Conservation (phyloP, 371 early-diverging fungal genomes). For the Encephalitozoon hellem region DNA sequence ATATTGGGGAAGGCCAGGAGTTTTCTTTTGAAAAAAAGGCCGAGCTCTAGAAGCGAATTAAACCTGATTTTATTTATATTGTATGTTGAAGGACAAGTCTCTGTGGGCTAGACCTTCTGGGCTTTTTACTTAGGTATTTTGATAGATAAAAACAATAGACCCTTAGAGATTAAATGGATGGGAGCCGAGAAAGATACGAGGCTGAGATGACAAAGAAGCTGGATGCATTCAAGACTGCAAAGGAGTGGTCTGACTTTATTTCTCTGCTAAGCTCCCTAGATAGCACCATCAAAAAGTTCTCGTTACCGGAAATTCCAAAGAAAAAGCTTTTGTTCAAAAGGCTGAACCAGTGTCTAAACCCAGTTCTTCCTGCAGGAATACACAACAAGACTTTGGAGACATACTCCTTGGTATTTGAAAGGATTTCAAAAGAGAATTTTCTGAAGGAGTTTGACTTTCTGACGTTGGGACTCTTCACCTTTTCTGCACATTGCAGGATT, state of each 20-base stretch:
- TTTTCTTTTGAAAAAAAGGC: not conserved
- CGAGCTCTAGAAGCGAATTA: not conserved
- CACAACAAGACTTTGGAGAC: conserved; percentile 86
- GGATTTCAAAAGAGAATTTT: conserved; percentile 30
- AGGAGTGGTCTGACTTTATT: conserved; percentile 61
- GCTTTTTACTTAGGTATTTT: not conserved
- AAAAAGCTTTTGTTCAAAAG: conserved; percentile 79
- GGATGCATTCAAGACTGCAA: conserved; percentile 58
- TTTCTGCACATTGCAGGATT: conserved; percentile 40
- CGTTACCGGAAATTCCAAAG: conserved; percentile 63
- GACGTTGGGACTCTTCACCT: conserved; percentile 52
- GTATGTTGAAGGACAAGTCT: not conserved
- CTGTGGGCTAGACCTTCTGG: not conserved
- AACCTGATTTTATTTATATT: not conserved
- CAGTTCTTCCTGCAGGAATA: conserved; percentile 91
- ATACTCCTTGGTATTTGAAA: conserved; percentile 72
- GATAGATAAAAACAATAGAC: not conserved
- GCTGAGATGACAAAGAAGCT: conserved; percentile 55
- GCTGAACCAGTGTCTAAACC: conserved; percentile 89
- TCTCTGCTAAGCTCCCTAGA: conserved; percentile 47
- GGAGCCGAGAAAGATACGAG: conserved; percentile 44
- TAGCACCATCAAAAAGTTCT: conserved; percentile 45
- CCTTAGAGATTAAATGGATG: conserved; percentile 5
- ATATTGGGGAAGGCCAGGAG: not conserved
- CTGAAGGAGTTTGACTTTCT: conserved; percentile 39